A percentile compares a stretch with the other conserved stretches of the same genome.
Evolutionary conservation across 164 flowering plant genomes (phyloP).

Genomic region (Berberis thunbergii): DNA sequence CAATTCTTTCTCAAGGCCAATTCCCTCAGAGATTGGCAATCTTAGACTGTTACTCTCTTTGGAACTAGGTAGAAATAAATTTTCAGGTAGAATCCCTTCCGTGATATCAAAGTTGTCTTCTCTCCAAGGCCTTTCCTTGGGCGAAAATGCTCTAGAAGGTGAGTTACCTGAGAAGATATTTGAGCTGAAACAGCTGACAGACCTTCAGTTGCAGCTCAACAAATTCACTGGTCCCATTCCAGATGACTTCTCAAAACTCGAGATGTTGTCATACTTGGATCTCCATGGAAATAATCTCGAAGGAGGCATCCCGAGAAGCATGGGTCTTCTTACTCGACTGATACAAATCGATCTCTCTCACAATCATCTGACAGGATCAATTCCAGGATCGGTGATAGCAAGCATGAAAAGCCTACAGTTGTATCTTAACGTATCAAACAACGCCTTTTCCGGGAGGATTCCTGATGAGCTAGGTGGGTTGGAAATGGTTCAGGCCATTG

Average conservation of each 20-base stretch:
- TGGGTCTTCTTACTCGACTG: conserved; percentile 35
- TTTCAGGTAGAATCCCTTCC: conserved; percentile 41
- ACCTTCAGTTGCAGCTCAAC: conserved; percentile 41
- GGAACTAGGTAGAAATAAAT: conserved; percentile 23
- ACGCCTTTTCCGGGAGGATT: conserved; percentile 35
- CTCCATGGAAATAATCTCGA: conserved; percentile 55
- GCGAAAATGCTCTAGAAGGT: conserved; percentile 47
- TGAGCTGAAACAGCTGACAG: conserved; percentile 35
- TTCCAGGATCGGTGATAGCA: conserved; percentile 41
- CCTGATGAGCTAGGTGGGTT: conserved; percentile 61
- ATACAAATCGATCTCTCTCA: conserved; percentile 52
- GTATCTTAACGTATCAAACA: conserved; percentile 54
- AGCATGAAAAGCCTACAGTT: conserved; percentile 38
- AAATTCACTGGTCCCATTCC: conserved; percentile 55
- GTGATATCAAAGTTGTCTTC: conserved; percentile 40
- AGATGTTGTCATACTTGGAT: conserved; percentile 43
- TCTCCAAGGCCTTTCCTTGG: conserved; percentile 57
- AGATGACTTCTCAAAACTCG: conserved; percentile 37
- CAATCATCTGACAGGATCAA: conserved; percentile 50
- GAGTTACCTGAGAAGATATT: conserved; percentile 39
- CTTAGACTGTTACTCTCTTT: conserved; percentile 26
- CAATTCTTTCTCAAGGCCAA: conserved; percentile 38
- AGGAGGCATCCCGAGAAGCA: conserved; percentile 48
- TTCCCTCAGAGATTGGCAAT: conserved; percentile 50
- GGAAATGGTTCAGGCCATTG: conserved; percentile 62